These are phyloP conservation scores for Draba incana DNA, from an alignment of 345 rosid genomes.

Conservation along the genomic window DNA sequence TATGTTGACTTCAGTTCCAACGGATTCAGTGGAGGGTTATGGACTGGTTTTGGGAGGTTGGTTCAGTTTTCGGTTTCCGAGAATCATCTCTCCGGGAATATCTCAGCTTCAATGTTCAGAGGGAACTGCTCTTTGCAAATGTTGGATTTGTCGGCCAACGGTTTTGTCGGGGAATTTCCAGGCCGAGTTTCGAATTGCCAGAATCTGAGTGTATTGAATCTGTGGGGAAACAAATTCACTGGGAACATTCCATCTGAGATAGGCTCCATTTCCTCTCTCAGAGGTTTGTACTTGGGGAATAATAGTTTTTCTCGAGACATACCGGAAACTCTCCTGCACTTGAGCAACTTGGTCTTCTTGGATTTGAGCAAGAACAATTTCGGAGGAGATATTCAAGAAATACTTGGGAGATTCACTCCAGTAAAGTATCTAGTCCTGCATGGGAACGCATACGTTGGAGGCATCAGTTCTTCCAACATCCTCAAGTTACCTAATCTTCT, in stretches of 20 bases:
- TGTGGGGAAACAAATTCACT: slow-evolving; percentile 66
- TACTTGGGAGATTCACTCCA: slow-evolving; percentile 68
- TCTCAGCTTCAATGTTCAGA: slow-evolving; percentile 49
- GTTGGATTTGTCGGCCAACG: slow-evolving; percentile 67
- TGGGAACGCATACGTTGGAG: slow-evolving; percentile 62
- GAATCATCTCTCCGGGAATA: slow-evolving; percentile 52
- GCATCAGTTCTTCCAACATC: slow-evolving; percentile 69
- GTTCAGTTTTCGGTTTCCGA: slow-evolving; percentile 58
- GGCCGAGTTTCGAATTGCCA: slow-evolving; percentile 60
- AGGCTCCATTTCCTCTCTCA: slow-evolving; percentile 63
- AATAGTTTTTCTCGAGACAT: slow-evolving; percentile 59
- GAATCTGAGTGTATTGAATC: slow-evolving; percentile 51
- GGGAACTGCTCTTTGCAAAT: slow-evolving; percentile 55
- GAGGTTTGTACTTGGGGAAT: slow-evolving; percentile 69
- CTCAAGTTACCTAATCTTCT: slow-evolving; percentile 54
- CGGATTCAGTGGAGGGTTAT: slow-evolving; percentile 55
- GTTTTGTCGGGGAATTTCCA: slow-evolving; percentile 55
- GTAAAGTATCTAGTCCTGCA: slow-evolving; percentile 66
- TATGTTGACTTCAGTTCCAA: slow-evolving; percentile 78
- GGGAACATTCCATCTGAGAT: slow-evolving; percentile 68
- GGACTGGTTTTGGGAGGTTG: slow-evolving; percentile 63
- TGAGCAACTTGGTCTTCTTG: slow-evolving; percentile 57
- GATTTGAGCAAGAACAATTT: slow-evolving; percentile 78
- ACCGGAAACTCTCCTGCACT: slow-evolving; percentile 65
- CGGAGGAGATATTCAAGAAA: slow-evolving; percentile 65